phyloP scores from a whole-genome alignment of 371 early-diverging fungal species.

The Syncephalastrum racemosum region DNA sequence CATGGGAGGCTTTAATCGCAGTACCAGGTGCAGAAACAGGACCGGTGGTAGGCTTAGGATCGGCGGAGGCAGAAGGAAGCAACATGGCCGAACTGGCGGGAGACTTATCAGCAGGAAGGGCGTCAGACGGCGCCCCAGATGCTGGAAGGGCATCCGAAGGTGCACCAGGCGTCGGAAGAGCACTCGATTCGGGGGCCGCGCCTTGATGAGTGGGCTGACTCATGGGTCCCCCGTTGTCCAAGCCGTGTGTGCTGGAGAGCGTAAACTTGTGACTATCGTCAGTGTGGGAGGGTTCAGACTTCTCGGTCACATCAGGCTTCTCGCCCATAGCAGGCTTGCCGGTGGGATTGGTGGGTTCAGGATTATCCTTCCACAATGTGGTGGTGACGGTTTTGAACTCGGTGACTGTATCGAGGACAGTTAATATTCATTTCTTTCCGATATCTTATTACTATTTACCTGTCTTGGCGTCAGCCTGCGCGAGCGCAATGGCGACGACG shows the following conservation, averaged over 20 bases:
- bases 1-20: not conserved
- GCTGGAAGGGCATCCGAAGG: not conserved
- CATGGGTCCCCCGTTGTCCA: conserved; percentile 12
- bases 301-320: not conserved
- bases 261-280: not conserved
- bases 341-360: conserved; percentile 6
- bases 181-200: not conserved
- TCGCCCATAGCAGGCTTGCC: not conserved
- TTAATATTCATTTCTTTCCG: not conserved
- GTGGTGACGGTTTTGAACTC: conserved; percentile 20
- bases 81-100: too few species aligned
- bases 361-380: conserved; percentile 9
- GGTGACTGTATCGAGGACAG: conserved; percentile 10
- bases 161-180: not conserved
- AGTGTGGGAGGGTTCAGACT: not conserved
- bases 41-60: not conserved
- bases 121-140: not conserved
- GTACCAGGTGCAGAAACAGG: not conserved
- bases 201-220: not conserved
- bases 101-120: too few species aligned
- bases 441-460: conserved; percentile 5
- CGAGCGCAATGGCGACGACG: conserved; percentile 6
- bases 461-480: conserved; percentile 14
- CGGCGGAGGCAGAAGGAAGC: too few species aligned
- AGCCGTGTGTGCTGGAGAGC: conserved; percentile 2